Percentiles rank a stretch among this genome's conserved stretches.
Evolutionary conservation across 768 basidiomycete genomes (phyloP).

Genomic region (Boletus vermiculosoides): DNA sequence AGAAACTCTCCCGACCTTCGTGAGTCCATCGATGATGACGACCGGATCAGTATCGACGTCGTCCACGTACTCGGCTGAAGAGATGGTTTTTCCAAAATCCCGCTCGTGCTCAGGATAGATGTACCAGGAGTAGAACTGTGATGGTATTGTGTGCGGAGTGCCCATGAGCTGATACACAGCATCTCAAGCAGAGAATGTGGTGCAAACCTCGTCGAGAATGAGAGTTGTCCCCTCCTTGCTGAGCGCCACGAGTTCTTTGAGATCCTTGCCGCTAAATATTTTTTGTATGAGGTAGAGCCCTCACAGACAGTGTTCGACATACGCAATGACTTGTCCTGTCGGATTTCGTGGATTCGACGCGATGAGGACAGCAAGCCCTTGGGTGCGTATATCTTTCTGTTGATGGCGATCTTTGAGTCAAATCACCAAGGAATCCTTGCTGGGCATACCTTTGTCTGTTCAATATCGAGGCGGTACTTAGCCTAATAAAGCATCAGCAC

Average conservation of each 20-base stretch:
- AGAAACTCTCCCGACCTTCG: constrained; percentile 55
- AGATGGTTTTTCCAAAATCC: constrained; percentile 76
- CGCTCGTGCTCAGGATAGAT: constrained; percentile 78
- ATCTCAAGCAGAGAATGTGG: not conserved
- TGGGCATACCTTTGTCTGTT: constrained; percentile 63
- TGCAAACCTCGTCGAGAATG: constrained; percentile 73
- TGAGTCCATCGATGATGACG: constrained; percentile 88
- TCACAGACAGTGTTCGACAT: constrained; percentile 12
- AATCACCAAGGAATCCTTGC: not conserved
- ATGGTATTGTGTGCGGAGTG: not conserved
- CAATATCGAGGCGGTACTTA: constrained; percentile 76
- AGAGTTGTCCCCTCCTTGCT: constrained; percentile 78
- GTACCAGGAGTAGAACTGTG: constrained; percentile 93
- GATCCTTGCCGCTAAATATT: constrained; percentile 63
- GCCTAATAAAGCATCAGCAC: constrained; percentile 33
- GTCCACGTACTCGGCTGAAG: constrained; percentile 79
- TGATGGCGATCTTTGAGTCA: not conserved
- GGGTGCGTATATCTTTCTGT: constrained; percentile 75
- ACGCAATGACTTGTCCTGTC: constrained; percentile 86
- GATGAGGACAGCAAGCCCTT: constrained; percentile 81
- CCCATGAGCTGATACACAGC: not conserved
- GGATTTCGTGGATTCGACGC: constrained; percentile 97
- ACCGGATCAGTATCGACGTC: constrained; percentile 85
- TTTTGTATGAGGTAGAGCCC: constrained; percentile 5
- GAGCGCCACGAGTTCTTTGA: constrained; percentile 74